Percentiles rank a stretch among this genome's conserved stretches.
These are phyloP conservation scores for Geosmithia flava DNA, from an alignment of 2,329 filamentous ascomycete species.

Conservation along the genomic window DNA sequence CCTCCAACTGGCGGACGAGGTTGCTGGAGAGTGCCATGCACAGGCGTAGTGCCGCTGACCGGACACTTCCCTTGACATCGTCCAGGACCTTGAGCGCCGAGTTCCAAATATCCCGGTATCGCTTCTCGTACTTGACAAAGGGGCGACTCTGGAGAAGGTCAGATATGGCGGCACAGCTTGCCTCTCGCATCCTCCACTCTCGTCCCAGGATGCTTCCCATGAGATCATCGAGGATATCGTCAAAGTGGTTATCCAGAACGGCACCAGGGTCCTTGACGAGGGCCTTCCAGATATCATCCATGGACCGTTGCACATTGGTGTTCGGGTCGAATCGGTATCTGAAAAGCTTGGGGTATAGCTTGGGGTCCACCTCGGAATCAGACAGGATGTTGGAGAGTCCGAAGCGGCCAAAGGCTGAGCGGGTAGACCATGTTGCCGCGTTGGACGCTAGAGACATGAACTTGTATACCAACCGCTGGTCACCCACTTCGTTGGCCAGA, in stretches of 20 bases:
- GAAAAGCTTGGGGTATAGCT: conserved; percentile 89
- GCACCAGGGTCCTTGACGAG: conserved; percentile 78
- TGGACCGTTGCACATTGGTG: conserved; percentile 79
- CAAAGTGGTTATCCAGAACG: conserved; percentile 71
- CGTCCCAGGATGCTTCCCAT: conserved; percentile 75
- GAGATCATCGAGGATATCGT: conserved; percentile 79
- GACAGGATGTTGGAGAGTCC: conserved; percentile 86
- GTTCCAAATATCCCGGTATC: conserved; percentile 76
- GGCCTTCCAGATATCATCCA: conserved; percentile 96
- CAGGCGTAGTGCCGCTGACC: conserved; percentile 66
- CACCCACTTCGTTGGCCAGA: conserved; percentile 89
- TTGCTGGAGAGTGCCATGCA: conserved; percentile 77
- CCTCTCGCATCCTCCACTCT: conserved; percentile 89
- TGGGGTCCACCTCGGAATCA: conserved; percentile 78
- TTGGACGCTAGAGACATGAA: conserved; percentile 98
- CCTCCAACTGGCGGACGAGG: conserved; percentile 74
- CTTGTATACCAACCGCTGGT: conserved; percentile 91
- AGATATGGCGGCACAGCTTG: conserved; percentile 79
- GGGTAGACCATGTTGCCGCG: conserved; percentile 93
- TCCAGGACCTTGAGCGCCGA: conserved; percentile 84
- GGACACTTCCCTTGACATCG: conserved; percentile 88
- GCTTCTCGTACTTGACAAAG: conserved; percentile 66
- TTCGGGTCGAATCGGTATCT: conserved; percentile 94
- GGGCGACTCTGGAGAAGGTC: conserved; percentile 77
- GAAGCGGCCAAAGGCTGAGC: conserved; percentile 89